Percentiles rank a stretch among this genome's conserved stretches.
Conservation (phyloP, 2,329 filamentous ascomycete species). For the Monilinia polystroma region DNA sequence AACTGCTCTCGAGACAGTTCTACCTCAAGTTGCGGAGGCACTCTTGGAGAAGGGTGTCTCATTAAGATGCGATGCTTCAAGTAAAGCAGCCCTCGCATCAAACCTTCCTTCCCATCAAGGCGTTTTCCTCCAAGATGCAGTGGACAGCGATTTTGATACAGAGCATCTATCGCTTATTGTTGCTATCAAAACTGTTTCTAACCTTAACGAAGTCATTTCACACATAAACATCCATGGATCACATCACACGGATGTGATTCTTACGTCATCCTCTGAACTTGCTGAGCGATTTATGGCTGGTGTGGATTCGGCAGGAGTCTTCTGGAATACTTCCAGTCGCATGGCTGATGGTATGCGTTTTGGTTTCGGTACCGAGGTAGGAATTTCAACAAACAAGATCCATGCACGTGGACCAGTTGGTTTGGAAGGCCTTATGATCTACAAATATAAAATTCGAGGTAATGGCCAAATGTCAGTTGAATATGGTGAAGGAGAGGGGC, state of each 20-base stretch:
- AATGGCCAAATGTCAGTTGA: slow-evolving; percentile 76
- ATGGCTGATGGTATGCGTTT: slow-evolving; percentile 97
- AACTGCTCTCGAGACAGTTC: slow-evolving; percentile 61
- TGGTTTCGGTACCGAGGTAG: slow-evolving; percentile 96
- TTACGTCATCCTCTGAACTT: slow-evolving; percentile 65
- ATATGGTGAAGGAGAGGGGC: slow-evolving; percentile 66
- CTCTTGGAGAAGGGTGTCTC: slow-evolving; percentile 75
- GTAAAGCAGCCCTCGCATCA: slow-evolving; percentile 61
- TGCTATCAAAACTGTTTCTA: slow-evolving; percentile 75
- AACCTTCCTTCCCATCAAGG: slow-evolving; percentile 46
- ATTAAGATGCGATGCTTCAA: slow-evolving; percentile 73
- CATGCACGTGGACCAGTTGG: slow-evolving; percentile 92
- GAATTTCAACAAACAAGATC: slow-evolving; percentile 98
- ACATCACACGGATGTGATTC: slow-evolving; percentile 89
- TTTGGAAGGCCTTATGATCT: slow-evolving; percentile 91
- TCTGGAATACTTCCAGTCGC: slow-evolving; percentile 94
- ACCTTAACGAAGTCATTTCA: slow-evolving; percentile 67
- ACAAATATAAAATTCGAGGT: slow-evolving; percentile 91
- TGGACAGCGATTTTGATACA: slow-evolving; percentile 73
- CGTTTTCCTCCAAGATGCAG: slow-evolving; percentile 61
- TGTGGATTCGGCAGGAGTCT: slow-evolving; percentile 87
- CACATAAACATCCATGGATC: slow-evolving; percentile 94
- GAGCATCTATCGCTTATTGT: slow-evolving; percentile 86
- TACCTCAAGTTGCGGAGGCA: slow-evolving; percentile 71
- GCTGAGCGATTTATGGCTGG: slow-evolving; percentile 82